Evolutionary conservation across 225 moss, liverwort and hornwort species (phyloP), one percentile per base, ranked within the genome.

Genomic region (Bryoerythrophyllum caledonicum): DNA sequence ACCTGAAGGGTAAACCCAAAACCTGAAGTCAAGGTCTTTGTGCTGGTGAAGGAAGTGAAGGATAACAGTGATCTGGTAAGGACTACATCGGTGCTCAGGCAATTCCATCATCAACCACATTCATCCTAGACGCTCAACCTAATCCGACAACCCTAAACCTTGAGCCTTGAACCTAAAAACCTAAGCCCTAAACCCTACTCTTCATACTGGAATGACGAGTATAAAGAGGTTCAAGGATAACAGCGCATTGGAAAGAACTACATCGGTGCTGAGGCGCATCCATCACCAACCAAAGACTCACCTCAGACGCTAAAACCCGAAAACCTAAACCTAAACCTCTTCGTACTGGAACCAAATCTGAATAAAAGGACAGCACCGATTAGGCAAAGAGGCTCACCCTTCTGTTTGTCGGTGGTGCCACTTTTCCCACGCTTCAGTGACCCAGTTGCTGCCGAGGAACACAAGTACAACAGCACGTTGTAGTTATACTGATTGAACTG

Each of bases 401-500:
- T 84, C 79, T 30, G 76, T 40, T 70, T 79, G 77, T 82, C 81
- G 40, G 76, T n/a, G 2, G 64, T 87, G 55, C 91, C 93, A 73
- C 91, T 91, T 67, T 93, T 89, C 21, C 86, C 84, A 44, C 77
- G 78, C 49, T 86, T 82, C 23, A 93, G 68, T 40, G 84, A 82
- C 43, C 86, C 91, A 15, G 86, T 56, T 3, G 93, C 87, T 20
- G 81, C 93, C 30, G 93, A 89, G 1, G 93, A 91, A 79, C 89
- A 91, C 27, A 93, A 77, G 65, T 93, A 93, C 72, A 93, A 70
- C 35, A 93, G 74, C 23, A 91, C 76, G 13, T 93, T 93, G 65
- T 84, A 93, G 72, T 80, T 84, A 63, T 93, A 93, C 83, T 93
- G 93, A 78, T 91, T 85, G 64, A 89, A 88, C 25, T 78, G 80